phyloP scores from a whole-genome alignment of 345 rosid species.

The Euphorbia pulcherrima region DNA sequence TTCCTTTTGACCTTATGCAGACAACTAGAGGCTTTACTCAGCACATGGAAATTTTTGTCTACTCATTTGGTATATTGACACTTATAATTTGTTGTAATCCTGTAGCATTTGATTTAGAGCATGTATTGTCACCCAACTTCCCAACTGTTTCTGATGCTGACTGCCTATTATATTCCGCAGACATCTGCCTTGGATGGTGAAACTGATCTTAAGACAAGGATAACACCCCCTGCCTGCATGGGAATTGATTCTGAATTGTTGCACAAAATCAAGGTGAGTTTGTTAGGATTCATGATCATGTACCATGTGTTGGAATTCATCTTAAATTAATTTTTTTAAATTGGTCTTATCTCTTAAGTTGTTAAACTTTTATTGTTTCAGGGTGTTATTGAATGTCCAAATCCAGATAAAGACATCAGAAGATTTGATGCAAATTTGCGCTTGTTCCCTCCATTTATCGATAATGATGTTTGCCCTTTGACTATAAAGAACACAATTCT shows the following conservation, averaged over 20 bases:
- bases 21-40: neutral
- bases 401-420: constrained; percentile 90
- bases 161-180: constrained; percentile 43
- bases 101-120: neutral
- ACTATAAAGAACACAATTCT: constrained; percentile 91
- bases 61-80: neutral
- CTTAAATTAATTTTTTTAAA: neutral
- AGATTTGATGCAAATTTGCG: constrained; percentile 98
- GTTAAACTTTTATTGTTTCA: constrained; percentile 26
- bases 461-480: constrained; percentile 87
- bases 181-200: constrained; percentile 97
- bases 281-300: neutral
- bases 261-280: constrained; percentile 86
- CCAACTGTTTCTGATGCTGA: constrained; percentile 21
- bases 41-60: neutral
- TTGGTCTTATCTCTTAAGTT: constrained; percentile 11
- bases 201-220: constrained; percentile 92
- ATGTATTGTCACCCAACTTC: neutral
- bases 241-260: constrained; percentile 83
- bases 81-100: constrained; percentile 5
- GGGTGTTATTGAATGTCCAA: constrained; percentile 98
- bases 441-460: constrained; percentile 90
- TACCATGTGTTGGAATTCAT: constrained; percentile 1
- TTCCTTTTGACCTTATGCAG: neutral
- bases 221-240: constrained; percentile 79